Evolutionary conservation across 805 yeast genomes (phyloP), one percentile per base, ranked within the genome.

Genomic region (Pichia heedii): DNA sequence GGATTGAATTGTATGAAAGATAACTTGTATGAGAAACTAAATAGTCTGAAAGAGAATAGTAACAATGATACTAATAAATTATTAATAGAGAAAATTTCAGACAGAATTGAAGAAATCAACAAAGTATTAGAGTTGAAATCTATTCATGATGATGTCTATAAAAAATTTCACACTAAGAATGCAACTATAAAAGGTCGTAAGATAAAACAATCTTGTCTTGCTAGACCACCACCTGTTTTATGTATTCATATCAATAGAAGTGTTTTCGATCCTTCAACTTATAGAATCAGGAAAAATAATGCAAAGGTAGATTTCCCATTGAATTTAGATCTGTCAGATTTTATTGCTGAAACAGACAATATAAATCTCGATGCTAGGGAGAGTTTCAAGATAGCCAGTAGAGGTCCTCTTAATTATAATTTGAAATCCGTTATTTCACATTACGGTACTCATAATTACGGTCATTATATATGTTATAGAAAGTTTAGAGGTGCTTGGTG

Each of bases 361-460:
- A 77, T 81, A 42, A 85, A 85, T 60, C 70, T 79, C 60, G 95
- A 88, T 64, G 95, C 95, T 0, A 72, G 93, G 56, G 58, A 71
- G 30, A 76, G 86, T 20, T 81, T 89, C 74, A 43, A 40, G 11
- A 20, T 42, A 19, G 43, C 20, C 16, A 16, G 34, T 22, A 36
- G 37, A n/a, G 32, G 26, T 13, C 11, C 12, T 3, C 59, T 82
- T 36, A 66, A 71, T 3, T 90, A 90, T 60, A 71, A 78, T 33
- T 70, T 90, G 48, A 84, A 84, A 56, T 85, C 96, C 1, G 93
- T 85, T 1, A 84, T 90, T 37, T 80, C 90, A 1, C 98, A 90
- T 62, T 89, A 82, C 60, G 98, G 98, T 39, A 84, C 96, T 1
- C 97, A 93, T 54, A 88, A 90, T 54, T 93, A 87, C 59, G 98